Conservation (phyloP, 75 land plant species). For the Ceratopteris richardii region DNA sequence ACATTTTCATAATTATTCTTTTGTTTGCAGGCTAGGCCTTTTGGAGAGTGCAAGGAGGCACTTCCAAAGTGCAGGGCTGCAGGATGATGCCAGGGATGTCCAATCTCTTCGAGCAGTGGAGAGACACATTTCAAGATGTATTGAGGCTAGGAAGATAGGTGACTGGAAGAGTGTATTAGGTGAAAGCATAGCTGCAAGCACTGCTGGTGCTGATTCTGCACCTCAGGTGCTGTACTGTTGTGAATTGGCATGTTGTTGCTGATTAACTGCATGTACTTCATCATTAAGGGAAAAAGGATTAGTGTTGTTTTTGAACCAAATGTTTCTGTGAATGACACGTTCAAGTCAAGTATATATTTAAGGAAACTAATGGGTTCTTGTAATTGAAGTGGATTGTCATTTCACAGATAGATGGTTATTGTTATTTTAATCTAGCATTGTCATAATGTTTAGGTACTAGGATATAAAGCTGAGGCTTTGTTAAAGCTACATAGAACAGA, state of each 20-base stretch:
- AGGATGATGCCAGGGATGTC: constrained; percentile 24
- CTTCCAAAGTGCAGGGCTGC: constrained; percentile 32
- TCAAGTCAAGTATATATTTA: too few species aligned
- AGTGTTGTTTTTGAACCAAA: too few species aligned
- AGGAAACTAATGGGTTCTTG: too few species aligned
- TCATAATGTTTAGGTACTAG: constrained; percentile 49
- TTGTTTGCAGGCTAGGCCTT: constrained; percentile 58
- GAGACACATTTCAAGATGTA: constrained; percentile 49
- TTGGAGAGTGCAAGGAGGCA: constrained; percentile 63
- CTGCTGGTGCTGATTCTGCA: constrained; percentile 78
- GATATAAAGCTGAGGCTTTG: constrained; percentile 79
- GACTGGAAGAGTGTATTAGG: constrained; percentile 70
- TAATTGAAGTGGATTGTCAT: too few species aligned
- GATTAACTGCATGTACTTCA: too few species aligned
- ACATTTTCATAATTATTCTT: too few species aligned
- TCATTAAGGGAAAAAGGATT: not conserved
- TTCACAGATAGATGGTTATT: too few species aligned
- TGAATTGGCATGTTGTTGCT: too few species aligned
- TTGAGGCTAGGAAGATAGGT: constrained; percentile 50
- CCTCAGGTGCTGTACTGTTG: constrained; percentile 43
- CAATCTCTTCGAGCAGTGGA: constrained; percentile 58
- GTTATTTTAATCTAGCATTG: not conserved
- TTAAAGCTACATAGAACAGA: constrained; percentile 63
- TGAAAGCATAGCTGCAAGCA: constrained; percentile 75
- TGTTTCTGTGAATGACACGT: too few species aligned